Evolutionary conservation across 257 asterid species (phyloP).

Genomic region (Gentiana straminea): DNA sequence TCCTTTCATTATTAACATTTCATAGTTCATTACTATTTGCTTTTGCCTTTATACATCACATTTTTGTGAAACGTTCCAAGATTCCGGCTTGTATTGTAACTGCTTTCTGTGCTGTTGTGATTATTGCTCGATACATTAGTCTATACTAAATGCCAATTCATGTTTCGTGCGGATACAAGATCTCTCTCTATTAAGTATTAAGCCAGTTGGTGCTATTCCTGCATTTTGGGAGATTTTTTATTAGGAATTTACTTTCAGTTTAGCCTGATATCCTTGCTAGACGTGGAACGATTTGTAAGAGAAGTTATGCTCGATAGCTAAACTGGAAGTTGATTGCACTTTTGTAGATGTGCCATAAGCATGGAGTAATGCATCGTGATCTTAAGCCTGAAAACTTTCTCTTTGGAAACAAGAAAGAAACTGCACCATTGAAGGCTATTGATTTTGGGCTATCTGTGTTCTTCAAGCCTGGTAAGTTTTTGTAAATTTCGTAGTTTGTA

Average conservation of each 20-base stretch:
- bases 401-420: conserved; percentile 35
- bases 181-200: too few species aligned
- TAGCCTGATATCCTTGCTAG: too few species aligned
- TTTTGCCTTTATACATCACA: too few species aligned
- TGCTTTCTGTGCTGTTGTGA: too few species aligned
- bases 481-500: neutral
- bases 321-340: neutral
- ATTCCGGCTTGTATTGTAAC: too few species aligned
- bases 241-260: neutral
- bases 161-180: too few species aligned
- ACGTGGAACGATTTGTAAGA: too few species aligned
- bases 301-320: too few species aligned
- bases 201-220: neutral
- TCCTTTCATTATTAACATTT: neutral
- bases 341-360: conserved; percentile 38
- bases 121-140: too few species aligned
- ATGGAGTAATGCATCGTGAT: conserved; percentile 45
- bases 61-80: too few species aligned
- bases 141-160: too few species aligned
- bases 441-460: conserved; percentile 38
- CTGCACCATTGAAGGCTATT: conserved; percentile 39
- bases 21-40: too few species aligned
- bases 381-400: conserved; percentile 44
- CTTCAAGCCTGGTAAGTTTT: conserved; percentile 34
- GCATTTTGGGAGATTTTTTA: neutral